phyloP scores from a whole-genome alignment of 73 alveolate species.

The Urostyla sp. region DNA sequence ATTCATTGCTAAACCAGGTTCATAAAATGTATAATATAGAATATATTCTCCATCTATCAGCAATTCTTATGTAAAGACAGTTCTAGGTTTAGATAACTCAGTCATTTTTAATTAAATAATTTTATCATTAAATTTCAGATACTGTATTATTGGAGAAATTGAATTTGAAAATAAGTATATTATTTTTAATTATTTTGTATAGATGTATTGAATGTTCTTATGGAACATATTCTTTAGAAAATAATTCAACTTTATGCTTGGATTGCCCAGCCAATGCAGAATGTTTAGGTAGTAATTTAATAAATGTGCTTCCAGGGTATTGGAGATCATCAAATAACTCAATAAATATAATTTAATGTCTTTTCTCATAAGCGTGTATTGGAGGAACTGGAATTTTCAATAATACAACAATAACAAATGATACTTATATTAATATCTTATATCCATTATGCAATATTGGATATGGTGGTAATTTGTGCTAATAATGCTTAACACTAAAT shows the following conservation, averaged over 20 bases:
- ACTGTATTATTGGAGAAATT: background rate
- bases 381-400: background rate
- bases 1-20: background rate
- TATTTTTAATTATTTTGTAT: background rate
- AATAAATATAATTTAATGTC: background rate
- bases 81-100: background rate
- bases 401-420: background rate
- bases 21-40: background rate
- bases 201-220: background rate
- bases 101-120: background rate
- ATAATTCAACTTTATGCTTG: background rate
- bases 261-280: conserved; percentile 16
- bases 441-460: background rate
- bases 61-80: background rate
- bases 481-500: background rate
- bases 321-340: conserved; percentile 28
- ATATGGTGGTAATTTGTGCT: conserved; percentile 20
- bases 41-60: background rate
- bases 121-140: background rate
- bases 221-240: background rate
- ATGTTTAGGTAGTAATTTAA: conserved; percentile 32
- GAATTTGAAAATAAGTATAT: background rate
- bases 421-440: too few species aligned
- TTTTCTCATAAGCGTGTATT: background rate
- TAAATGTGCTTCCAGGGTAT: conserved; percentile 3